Conservation (phyloP, 176 grass and related monocot genomes). For the Juncus effusus region DNA sequence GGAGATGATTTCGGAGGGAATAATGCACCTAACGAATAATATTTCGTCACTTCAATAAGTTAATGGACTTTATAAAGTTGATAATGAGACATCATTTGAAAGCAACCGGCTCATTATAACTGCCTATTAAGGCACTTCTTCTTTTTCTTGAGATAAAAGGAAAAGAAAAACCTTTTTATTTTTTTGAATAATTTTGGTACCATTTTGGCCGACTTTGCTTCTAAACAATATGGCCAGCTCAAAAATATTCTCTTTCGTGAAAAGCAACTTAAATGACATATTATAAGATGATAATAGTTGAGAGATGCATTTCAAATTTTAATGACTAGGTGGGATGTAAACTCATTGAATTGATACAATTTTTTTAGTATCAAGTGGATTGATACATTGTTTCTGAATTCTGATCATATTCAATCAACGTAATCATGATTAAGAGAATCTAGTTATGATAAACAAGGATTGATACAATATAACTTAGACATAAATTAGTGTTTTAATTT, state of each 20-base stretch:
- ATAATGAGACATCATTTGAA: neutral
- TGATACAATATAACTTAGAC: too few species aligned
- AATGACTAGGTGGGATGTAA: too few species aligned
- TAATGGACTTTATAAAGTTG: slow-evolving; percentile 6
- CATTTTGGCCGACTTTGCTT: slow-evolving; percentile 20
- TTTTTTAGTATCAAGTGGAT: too few species aligned
- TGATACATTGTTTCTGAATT: too few species aligned
- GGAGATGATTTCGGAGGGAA: slow-evolving; percentile 16
- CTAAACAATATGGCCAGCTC: neutral
- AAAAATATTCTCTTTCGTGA: slow-evolving; percentile 3
- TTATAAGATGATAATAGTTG: too few species aligned
- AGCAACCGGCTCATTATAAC: slow-evolving; percentile 6
- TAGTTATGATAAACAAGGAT: too few species aligned
- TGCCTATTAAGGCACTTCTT: slow-evolving; percentile 11
- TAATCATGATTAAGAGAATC: too few species aligned
- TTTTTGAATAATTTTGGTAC: neutral
- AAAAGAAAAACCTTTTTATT: slow-evolving; percentile 7
- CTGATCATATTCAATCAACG: too few species aligned
- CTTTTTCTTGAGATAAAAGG: slow-evolving; percentile 6
- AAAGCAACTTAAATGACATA: neutral
- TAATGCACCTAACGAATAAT: slow-evolving; percentile 23
- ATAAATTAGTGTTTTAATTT: too few species aligned
- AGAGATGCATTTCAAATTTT: too few species aligned
- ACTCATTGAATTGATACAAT: too few species aligned
- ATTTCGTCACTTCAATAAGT: neutral